A percentile compares a stretch with the other conserved stretches of the same genome.
These are phyloP conservation scores for Fusarium sacchari DNA, from an alignment of 2,329 filamentous ascomycete species.

Conservation along the genomic window DNA sequence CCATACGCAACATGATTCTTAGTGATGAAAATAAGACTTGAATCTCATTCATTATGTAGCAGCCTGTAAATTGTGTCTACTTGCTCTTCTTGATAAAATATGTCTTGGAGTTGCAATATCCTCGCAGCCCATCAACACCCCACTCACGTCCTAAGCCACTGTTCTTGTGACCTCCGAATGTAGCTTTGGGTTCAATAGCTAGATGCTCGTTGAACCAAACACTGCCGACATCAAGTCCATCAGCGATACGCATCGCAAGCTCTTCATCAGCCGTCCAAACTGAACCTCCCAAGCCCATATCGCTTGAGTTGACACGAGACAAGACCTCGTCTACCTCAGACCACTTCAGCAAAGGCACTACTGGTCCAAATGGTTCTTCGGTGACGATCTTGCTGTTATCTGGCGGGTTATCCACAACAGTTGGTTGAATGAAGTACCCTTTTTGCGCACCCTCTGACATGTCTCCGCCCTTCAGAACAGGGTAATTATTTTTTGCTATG, in stretches of 20 bases:
- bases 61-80: not conserved
- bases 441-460: not conserved
- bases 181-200: not conserved
- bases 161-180: slow-evolving; percentile 22
- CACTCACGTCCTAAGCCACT: slow-evolving; percentile 15
- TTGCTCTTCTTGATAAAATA: not conserved
- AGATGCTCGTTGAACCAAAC: slow-evolving; percentile 20
- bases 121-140: slow-evolving; percentile 11
- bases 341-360: slow-evolving; percentile 17
- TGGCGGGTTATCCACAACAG: slow-evolving; percentile 13
- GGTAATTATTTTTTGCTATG: not conserved
- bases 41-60: not conserved
- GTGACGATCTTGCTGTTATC: slow-evolving; percentile 7
- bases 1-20: no score
- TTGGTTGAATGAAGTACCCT: not conserved
- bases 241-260: not conserved
- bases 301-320: slow-evolving; percentile 7
- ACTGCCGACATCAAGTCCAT: slow-evolving; percentile 7
- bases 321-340: slow-evolving; percentile 3
- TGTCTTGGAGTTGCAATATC: slow-evolving; percentile 15
- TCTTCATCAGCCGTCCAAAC: slow-evolving; percentile 6
- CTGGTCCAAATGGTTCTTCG: slow-evolving; percentile 21
- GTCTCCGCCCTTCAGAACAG: not conserved
- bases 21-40: no score
- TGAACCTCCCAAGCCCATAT: slow-evolving; percentile 18